A percentile compares a stretch with the other conserved stretches of the same genome.
These are phyloP conservation scores for Comarum palustre DNA, from an alignment of 306 rosid species.

Conservation along the genomic window DNA sequence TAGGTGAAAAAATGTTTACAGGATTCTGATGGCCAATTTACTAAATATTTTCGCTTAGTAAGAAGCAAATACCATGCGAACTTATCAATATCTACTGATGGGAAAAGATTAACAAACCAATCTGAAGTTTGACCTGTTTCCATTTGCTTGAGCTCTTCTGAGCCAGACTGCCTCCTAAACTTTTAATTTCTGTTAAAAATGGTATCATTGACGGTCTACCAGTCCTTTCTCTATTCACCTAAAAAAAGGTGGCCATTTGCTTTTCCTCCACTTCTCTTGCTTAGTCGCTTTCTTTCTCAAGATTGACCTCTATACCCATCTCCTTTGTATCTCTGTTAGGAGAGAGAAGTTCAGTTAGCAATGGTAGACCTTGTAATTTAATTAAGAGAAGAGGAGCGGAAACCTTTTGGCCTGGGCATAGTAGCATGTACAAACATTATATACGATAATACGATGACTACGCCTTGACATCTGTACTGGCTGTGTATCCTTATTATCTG, in stretches of 20 bases:
- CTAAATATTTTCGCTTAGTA: neutral
- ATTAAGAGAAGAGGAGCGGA: neutral
- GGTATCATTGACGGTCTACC: neutral
- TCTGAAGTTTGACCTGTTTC: neutral
- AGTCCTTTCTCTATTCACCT: neutral
- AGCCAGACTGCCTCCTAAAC: neutral
- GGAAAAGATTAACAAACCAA: neutral
- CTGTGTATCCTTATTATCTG: constrained; percentile 2
- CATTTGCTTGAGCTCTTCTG: neutral
- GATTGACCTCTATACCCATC: neutral
- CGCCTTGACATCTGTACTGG: neutral
- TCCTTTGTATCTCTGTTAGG: neutral
- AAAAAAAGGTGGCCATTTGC: too few species aligned
- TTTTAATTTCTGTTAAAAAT: neutral
- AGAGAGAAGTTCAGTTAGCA: neutral
- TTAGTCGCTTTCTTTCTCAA: neutral
- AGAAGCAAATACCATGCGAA: neutral
- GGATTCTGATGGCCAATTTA: neutral
- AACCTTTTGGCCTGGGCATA: neutral
- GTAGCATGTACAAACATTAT: neutral
- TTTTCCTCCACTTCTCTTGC: neutral
- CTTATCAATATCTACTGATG: neutral
- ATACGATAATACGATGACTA: neutral
- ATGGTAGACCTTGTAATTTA: neutral
- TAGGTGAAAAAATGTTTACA: neutral